A percentile compares a stretch with the other conserved stretches of the same genome.
These are phyloP conservation scores for Sporothrix sp. DNA, from an alignment of 2,329 filamentous ascomycete genomes.

Conservation along the genomic window DNA sequence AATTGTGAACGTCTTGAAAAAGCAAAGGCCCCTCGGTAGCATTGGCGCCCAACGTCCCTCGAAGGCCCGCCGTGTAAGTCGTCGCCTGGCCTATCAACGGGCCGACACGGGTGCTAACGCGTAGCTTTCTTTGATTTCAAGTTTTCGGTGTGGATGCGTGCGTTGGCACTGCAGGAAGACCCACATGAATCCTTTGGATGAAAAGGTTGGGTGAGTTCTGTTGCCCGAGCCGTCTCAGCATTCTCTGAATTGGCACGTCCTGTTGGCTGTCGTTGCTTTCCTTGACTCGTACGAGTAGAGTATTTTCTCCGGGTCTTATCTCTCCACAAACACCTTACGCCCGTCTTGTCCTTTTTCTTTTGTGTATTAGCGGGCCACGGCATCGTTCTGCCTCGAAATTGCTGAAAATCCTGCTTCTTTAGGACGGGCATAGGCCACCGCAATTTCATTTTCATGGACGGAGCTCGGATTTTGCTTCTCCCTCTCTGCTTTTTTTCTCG, in stretches of 20 bases:
- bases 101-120: constrained; percentile 9
- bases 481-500: neutral
- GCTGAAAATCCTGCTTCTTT: neutral
- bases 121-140: constrained; percentile 2
- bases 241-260: no score
- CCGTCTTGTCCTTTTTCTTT: no score
- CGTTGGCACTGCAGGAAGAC: constrained; percentile 5
- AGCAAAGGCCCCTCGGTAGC: neutral
- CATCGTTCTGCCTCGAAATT: no score
- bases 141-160: neutral
- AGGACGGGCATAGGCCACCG: constrained; percentile 1
- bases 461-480: no score
- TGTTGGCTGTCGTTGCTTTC: neutral
- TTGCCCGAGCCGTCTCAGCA: neutral
- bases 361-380: no score
- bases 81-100: constrained; percentile 9
- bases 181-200: neutral
- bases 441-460: neutral
- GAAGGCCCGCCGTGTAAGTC: no score
- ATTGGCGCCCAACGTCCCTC: constrained; percentile 6
- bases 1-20: neutral
- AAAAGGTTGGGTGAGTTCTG: neutral
- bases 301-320: neutral
- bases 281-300: no score
- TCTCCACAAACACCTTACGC: no score